Conservation (phyloP, 345 rosid species). For the Salix dunnii region DNA sequence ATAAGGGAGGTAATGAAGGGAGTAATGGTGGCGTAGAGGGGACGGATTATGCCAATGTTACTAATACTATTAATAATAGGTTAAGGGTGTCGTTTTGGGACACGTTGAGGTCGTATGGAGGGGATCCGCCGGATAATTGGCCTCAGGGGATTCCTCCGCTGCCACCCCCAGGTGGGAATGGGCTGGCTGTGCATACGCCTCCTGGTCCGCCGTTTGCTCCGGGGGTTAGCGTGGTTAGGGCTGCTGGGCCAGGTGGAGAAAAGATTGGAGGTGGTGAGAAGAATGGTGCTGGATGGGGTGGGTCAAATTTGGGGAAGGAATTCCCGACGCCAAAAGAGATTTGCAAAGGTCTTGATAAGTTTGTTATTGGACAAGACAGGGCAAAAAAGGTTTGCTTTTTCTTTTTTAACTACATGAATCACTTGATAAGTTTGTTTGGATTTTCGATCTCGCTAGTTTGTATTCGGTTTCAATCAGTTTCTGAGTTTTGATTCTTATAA, state of each 20-base stretch:
- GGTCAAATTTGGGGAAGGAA: constrained; percentile 79
- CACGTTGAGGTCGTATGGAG: constrained; percentile 59
- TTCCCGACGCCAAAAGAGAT: constrained; percentile 91
- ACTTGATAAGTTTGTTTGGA: too few species aligned
- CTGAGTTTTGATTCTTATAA: neutral
- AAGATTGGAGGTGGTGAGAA: constrained; percentile 17
- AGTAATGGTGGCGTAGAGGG: constrained; percentile 20
- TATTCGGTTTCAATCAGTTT: neutral
- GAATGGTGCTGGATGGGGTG: constrained; percentile 58
- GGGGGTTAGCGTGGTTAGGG: constrained; percentile 50
- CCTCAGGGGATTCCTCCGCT: constrained; percentile 38
- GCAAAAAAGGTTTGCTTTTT: constrained; percentile 66
- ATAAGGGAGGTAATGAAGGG: neutral
- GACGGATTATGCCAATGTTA: constrained; percentile 13
- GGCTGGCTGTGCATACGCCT: constrained; percentile 55
- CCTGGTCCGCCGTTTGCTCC: constrained; percentile 78
- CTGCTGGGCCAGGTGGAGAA: constrained; percentile 37
- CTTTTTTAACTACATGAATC: too few species aligned
- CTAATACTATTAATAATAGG: constrained; percentile 22
- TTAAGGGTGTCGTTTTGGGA: constrained; percentile 72
- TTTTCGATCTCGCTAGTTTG: neutral
- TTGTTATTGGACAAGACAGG: constrained; percentile 76
- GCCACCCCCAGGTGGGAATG: constrained; percentile 28
- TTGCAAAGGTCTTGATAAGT: constrained; percentile 79
- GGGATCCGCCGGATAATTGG: constrained; percentile 70